These are phyloP conservation scores for Dioszegia crocea DNA, from an alignment of 768 basidiomycete species.

Conservation along the genomic window DNA sequence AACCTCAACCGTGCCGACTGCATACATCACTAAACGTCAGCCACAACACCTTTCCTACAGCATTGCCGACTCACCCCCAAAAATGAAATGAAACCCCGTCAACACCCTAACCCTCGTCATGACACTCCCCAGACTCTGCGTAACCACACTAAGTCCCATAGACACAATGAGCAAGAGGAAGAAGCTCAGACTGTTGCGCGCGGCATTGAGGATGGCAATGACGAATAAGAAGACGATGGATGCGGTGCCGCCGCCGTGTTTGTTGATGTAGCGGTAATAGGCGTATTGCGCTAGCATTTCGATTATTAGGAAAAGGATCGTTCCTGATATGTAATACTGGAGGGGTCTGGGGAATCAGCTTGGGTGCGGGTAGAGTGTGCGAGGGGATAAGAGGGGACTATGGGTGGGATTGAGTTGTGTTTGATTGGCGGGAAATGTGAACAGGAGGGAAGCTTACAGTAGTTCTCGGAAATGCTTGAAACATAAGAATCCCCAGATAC, in stretches of 20 bases:
- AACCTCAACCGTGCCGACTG: constrained; percentile 89
- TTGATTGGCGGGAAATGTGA: too few relatives aligned
- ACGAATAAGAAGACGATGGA: constrained; percentile 84
- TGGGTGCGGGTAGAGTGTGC: too few relatives aligned
- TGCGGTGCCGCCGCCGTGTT: constrained; percentile 45
- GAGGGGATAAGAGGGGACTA: too few relatives aligned
- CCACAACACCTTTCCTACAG: neutral
- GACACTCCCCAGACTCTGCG: constrained; percentile 74
- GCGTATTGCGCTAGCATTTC: constrained; percentile 92
- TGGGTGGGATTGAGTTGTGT: too few relatives aligned
- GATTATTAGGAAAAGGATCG: constrained; percentile 77
- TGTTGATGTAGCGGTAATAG: constrained; percentile 91
- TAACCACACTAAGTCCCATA: constrained; percentile 85
- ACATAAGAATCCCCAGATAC: constrained; percentile 77
- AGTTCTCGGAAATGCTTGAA: constrained; percentile 75
- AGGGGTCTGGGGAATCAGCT: constrained; percentile 17
- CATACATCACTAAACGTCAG: constrained; percentile 67
- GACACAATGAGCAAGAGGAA: constrained; percentile 91
- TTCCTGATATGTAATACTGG: constrained; percentile 86
- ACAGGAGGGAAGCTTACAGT: constrained; percentile 59
- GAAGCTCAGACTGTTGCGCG: constrained; percentile 84
- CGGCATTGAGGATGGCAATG: constrained; percentile 86
- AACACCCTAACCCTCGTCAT: constrained; percentile 81
- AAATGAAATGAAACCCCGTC: constrained; percentile 80
- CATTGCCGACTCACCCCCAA: constrained; percentile 66